Evolutionary conservation across 2,329 filamentous ascomycete species (phyloP), one percentile per base, ranked within the genome.

Genomic region (Hymenoscyphus infarciens): DNA sequence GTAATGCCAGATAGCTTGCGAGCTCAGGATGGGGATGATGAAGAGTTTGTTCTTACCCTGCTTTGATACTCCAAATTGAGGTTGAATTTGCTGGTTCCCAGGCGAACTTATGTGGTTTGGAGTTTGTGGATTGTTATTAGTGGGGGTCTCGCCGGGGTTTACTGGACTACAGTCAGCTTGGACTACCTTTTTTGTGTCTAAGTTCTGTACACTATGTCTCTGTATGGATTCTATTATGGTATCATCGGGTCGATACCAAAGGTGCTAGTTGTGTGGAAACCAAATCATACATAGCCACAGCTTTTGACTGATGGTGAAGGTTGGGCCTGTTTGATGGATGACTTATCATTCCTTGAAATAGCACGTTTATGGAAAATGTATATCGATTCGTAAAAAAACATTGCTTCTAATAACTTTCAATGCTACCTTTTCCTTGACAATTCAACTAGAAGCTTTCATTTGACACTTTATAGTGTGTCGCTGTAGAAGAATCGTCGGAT

Each of bases 1-100:
- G 62, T 56, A 2, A 60, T 74, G 39, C 70, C 70, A 13, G 67
- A 74, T 22, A 70, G 66, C 72, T 57, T 69, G 70, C 71, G 62
- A 72, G 77, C 59, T 27, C 65, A 62, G 38, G 69, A 71, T 15
- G 79, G 80, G 3, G 77, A 83, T 3, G 73, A 74, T 31, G 82
- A 84, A 19, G 79, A 83, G 33, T 86, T 87, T 68, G 79, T 86
- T 71, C 74, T 87, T 66, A 80, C 81, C 38, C 45, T 60, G n/a
- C 8, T 52, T 10, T 52, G 10, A 52, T 52, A 6, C n/a, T 49
- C n/a, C n/a, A 22, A 11, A 10, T 4, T 11, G n/a, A 45, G 10
- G 6, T 52, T 13, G 8, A 13, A 52, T 25, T 52, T 22, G 19
- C 7, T 52, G 22, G 19, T 22, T 22, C 5, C 13, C 3, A 8